These are phyloP conservation scores for Tetracentron sinense DNA, from an alignment of 164 flowering plant species.

Conservation along the genomic window DNA sequence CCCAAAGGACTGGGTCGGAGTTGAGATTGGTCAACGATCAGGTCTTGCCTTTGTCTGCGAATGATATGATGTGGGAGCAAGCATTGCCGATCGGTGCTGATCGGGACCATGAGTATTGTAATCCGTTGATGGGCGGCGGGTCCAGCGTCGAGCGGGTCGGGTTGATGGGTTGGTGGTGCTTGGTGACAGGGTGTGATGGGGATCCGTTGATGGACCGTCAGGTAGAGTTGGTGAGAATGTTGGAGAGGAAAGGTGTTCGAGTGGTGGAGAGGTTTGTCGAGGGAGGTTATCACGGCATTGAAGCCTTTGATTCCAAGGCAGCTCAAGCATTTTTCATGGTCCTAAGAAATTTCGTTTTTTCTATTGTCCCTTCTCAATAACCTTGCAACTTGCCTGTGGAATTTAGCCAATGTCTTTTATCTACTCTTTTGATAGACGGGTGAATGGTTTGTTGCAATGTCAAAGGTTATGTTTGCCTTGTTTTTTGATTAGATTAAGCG, in stretches of 20 bases:
- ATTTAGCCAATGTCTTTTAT: too few relatives aligned
- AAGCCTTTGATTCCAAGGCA: constrained; percentile 31
- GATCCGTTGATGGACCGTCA: constrained; percentile 51
- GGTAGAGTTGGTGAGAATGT: constrained; percentile 32
- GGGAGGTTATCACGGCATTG: constrained; percentile 43
- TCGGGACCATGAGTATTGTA: constrained; percentile 56
- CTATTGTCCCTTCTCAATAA: too few relatives aligned
- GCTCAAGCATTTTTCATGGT: constrained; percentile 25
- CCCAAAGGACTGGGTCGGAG: constrained; percentile 51
- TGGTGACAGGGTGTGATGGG: constrained; percentile 38
- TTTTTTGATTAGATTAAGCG: too few relatives aligned
- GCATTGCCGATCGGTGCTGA: constrained; percentile 35
- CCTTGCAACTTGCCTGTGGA: too few relatives aligned
- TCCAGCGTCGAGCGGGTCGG: constrained; percentile 19
- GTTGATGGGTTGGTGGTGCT: constrained; percentile 36
- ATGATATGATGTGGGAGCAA: constrained; percentile 49
- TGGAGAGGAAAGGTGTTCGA: constrained; percentile 38
- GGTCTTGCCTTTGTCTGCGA: constrained; percentile 35
- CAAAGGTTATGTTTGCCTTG: too few relatives aligned
- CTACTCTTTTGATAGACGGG: too few relatives aligned
- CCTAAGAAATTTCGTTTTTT: constrained; percentile 25
- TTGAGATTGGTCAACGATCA: constrained; percentile 20
- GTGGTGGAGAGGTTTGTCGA: constrained; percentile 34
- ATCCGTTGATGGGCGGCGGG: constrained; percentile 27
- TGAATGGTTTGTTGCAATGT: too few relatives aligned